Evolutionary conservation across 78 protist species (phyloP), one percentile per base, ranked within the genome.

Genomic region (Chrysochromulina tobinii): DNA sequence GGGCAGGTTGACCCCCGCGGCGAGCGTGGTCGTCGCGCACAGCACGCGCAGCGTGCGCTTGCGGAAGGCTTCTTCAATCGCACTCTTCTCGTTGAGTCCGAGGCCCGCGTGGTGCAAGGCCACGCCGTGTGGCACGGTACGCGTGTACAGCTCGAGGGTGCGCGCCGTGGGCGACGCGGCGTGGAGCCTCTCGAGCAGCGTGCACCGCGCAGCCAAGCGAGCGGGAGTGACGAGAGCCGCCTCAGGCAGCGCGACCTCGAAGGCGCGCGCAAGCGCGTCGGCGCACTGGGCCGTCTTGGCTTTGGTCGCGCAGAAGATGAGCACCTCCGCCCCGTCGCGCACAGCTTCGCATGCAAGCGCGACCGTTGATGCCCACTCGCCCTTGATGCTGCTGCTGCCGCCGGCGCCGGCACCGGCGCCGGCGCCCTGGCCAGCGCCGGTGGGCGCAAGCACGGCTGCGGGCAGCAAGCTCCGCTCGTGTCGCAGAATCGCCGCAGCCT

Each of bases 1-100:
- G 2, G 95, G 95, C 89, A 93, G 92, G 68, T 93, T 93, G 67
- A 93, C 95, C 38, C 95, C 95, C 2, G 95, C 95, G 17, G 95
- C 84, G n/a, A 93, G 93, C 61, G 95, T 93, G 7, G 92, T 66
- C 11, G 95, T 93, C 27, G 73, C 6, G 61, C 58, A 38, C 57
- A 90, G 90, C 12, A 87, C 87, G 23, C 11, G 0, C 21, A 93
- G 4, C 59, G 17, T 54, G 20, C 89, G 50, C 12, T 23, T 0
- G 54, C 61, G 38, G 89, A 72, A 90, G 57, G 92, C 95, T 17
- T 5, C 66, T 81, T 93, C 95, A 50, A 93, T 50, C 87, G 90
- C 69, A 59, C 5, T 59, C 20, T 91, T 90, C 89, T 51, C 77
- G 54, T 90, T 81, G 12, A 0, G 4, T 9, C 57, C 0, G 25